A percentile compares a stretch with the other conserved stretches of the same genome.
Evolutionary conservation across 2,329 filamentous ascomycete species (phyloP).

Genomic region (Colletotrichum horii): DNA sequence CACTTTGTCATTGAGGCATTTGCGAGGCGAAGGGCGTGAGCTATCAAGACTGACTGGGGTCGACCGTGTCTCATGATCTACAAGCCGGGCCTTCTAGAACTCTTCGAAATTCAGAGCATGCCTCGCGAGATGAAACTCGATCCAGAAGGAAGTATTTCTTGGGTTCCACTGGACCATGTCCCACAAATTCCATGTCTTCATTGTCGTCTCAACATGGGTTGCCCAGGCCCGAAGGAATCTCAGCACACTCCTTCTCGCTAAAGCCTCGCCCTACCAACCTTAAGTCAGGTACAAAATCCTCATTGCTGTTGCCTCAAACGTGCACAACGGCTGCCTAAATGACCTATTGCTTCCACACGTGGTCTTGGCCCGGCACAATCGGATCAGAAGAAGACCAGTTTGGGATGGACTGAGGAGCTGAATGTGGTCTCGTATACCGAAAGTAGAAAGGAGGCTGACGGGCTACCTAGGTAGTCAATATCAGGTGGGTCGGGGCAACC

Average conservation of each 20-base stretch:
- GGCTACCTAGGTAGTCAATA: background rate
- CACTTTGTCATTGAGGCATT: accelerated
- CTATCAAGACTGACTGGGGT: background rate
- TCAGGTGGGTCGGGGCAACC: background rate
- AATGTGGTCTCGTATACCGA: background rate
- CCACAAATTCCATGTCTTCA: background rate
- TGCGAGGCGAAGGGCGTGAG: background rate
- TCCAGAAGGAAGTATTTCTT: background rate
- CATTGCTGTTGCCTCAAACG: background rate
- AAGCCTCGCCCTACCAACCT: background rate
- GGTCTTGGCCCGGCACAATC: background rate
- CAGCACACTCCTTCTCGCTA: background rate
- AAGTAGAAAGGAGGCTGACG: background rate
- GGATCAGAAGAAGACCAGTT: background rate
- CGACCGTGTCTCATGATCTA: background rate
- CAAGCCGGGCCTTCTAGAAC: background rate
- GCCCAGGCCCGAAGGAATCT: background rate
- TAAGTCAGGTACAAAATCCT: background rate
- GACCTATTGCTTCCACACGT: background rate
- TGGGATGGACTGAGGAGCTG: background rate
- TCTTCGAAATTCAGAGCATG: background rate
- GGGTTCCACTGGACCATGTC: background rate
- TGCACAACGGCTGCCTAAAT: background rate
- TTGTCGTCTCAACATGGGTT: background rate
- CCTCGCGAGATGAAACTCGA: background rate